A percentile compares a stretch with the other conserved stretches of the same genome.
These are phyloP conservation scores for Dryas integrifolia DNA, from an alignment of 331 rosid species.

Conservation along the genomic window DNA sequence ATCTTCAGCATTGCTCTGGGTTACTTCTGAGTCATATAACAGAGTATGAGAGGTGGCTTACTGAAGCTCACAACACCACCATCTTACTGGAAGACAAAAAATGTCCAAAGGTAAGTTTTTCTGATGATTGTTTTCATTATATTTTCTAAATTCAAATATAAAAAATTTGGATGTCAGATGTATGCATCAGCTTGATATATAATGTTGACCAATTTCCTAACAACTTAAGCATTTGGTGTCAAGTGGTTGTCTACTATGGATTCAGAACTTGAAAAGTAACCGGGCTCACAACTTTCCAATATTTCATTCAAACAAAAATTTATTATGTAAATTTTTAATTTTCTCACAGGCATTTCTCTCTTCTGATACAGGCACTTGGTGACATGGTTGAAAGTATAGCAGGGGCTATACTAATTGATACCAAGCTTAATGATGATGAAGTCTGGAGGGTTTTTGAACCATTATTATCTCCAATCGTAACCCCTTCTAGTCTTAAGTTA, in stretches of 20 bases:
- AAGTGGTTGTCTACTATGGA: too few relatives aligned
- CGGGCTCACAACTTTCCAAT: too few relatives aligned
- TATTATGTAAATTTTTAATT: too few relatives aligned
- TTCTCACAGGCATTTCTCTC: neutral
- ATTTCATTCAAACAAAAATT: too few relatives aligned
- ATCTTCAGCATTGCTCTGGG: conserved; percentile 72
- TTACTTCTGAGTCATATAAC: conserved; percentile 55
- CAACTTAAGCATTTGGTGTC: too few relatives aligned
- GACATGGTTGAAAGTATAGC: conserved; percentile 90
- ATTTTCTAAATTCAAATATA: neutral
- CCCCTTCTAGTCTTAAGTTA: conserved; percentile 83
- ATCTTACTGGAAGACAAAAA: conserved; percentile 35
- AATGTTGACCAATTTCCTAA: too few relatives aligned
- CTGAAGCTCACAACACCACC: conserved; percentile 38
- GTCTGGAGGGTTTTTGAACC: conserved; percentile 78
- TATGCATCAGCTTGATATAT: too few relatives aligned
- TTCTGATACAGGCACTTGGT: conserved; percentile 62
- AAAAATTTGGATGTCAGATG: too few relatives aligned
- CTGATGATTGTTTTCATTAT: neutral
- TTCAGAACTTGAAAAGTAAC: too few relatives aligned
- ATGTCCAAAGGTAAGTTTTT: conserved; percentile 60
- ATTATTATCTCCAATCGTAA: conserved; percentile 76
- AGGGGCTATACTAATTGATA: conserved; percentile 80
- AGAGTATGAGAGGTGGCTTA: conserved; percentile 48
- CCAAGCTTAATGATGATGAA: conserved; percentile 58